Base-by-base conservation (phyloP, 768 basidiomycete species). In the Lenzites betulinus region DNA sequence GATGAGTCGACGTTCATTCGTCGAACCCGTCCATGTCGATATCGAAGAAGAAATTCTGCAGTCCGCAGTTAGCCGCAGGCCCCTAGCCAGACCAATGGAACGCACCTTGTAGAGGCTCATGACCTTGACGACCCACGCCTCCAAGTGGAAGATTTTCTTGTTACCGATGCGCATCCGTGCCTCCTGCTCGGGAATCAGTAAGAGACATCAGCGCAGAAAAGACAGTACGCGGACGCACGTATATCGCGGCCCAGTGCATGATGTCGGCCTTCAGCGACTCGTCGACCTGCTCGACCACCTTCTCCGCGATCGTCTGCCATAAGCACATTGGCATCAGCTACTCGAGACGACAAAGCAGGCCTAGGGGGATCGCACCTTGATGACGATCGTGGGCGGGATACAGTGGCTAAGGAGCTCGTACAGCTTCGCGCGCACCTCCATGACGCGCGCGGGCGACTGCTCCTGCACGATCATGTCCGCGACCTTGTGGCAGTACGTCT, bases 211-310 rank as follows among this genome's bases (percentile, higher is more conserved):
- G 42, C 28, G 22, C 47, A 36, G 25, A 20, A 18, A 43, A 22
- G 7, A 20, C 22, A n/a, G 47, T 38, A 46, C 23, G 11, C 16
- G 22, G 23, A 76, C 91, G 62, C 69, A 94, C 94, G 73, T 98
- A 98, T 71, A 96, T 89, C 23, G 97, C 94, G 3, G 96, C 93
- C 95, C 95, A 98, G 70, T 97, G 94, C 81, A 98, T 92, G 66
- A 98, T 87, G 67, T 98, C 94, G 0, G 89, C 85, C 75, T 95
- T 97, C 58, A 99, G 71, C 51, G 80, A 81, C 71, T 98, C 95
- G 72, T 98, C 95, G 4, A 96, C 91, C 61, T 85, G 83, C 47
- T 93, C 90, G 25, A 94, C 87, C 16, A 98, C 83, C 8, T 87
- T 83, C 58, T 93, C 92, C 16, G 95, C 91, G 39, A 98, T 84